Percentiles rank a stretch among this genome's conserved stretches.
These are phyloP conservation scores for Huntiella decipiens DNA, from an alignment of 2,329 filamentous ascomycete genomes.

Conservation along the genomic window DNA sequence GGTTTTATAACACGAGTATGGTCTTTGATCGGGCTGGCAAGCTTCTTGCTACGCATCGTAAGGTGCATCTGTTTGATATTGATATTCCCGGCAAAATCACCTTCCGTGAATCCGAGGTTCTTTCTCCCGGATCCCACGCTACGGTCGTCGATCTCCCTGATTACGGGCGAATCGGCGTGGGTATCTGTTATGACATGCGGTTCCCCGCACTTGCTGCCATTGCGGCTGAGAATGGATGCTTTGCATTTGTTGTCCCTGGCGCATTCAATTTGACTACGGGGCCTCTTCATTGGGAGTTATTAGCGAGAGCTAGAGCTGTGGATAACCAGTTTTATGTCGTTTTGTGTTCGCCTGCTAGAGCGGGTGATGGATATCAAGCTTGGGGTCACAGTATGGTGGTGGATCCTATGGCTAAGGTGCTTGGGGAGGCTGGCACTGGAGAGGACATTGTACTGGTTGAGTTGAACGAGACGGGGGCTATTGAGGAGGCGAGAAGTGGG, in stretches of 20 bases:
- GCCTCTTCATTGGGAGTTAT: constrained; percentile 73
- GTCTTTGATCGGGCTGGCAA: constrained; percentile 60
- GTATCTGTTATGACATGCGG: constrained; percentile 94
- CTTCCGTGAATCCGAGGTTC: constrained; percentile 78
- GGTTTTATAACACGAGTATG: constrained; percentile 82
- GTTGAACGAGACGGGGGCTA: constrained; percentile 39
- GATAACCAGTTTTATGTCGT: constrained; percentile 93
- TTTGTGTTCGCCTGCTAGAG: constrained; percentile 76
- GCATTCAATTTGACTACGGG: constrained; percentile 94
- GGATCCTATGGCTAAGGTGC: constrained; percentile 70
- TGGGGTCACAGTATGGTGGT: constrained; percentile 83
- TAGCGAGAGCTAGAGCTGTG: constrained; percentile 64
- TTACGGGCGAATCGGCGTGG: constrained; percentile 71
- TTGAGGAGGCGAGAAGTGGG: constrained; percentile 57
- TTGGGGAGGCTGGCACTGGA: constrained; percentile 58
- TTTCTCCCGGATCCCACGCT: constrained; percentile 67
- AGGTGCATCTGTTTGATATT: constrained; percentile 94
- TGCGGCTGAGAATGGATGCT: constrained; percentile 69
- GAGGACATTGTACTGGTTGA: constrained; percentile 62
- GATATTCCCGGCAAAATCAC: constrained; percentile 88
- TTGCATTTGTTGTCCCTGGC: constrained; percentile 81
- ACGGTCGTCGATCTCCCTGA: constrained; percentile 74
- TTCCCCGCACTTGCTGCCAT: constrained; percentile 89
- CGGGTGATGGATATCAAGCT: constrained; percentile 63
- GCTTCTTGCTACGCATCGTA: constrained; percentile 77